A percentile compares a stretch with the other conserved stretches of the same genome.
Conservation (phyloP, 1,284 basidiomycete species). For the Sanghuangporus weigelae region DNA sequence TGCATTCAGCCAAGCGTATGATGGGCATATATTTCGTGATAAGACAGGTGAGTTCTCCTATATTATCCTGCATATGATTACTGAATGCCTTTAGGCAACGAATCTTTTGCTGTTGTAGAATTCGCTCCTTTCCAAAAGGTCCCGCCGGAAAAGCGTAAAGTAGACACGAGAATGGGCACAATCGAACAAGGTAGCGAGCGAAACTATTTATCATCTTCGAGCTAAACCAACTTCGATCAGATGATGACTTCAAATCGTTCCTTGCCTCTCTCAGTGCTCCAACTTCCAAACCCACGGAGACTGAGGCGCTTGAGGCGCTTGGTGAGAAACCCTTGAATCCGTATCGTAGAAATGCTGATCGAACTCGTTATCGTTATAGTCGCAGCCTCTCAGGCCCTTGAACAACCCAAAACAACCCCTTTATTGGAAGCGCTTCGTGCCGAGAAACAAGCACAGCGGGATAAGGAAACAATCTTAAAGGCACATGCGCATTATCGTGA, state of each 20-base stretch:
- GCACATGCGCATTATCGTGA: conserved; percentile 58
- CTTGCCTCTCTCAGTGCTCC: conserved; percentile 55
- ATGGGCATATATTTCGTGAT: conserved; percentile 90
- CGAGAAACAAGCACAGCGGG: conserved; percentile 66
- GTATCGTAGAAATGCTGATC: not conserved
- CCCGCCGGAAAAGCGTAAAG: conserved; percentile 69
- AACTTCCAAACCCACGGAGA: conserved; percentile 43
- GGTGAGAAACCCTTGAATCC: conserved; percentile 37
- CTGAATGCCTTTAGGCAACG: conserved; percentile 56
- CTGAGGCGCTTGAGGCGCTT: conserved; percentile 55
- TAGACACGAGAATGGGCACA: conserved; percentile 63
- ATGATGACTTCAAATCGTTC: conserved; percentile 81
- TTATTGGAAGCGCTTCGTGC: conserved; percentile 85
- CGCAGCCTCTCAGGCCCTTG: conserved; percentile 49
- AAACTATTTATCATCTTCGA: not conserved
- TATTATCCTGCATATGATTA: not conserved
- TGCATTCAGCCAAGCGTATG: conserved; percentile 79
- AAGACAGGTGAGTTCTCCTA: conserved; percentile 65
- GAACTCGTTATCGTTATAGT: conserved; percentile 35
- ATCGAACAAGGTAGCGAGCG: conserved; percentile 65
- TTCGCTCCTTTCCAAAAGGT: conserved; percentile 91
- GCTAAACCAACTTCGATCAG: conserved; percentile 32
- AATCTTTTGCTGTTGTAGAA: conserved; percentile 86
- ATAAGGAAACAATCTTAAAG: conserved; percentile 63
- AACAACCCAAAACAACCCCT: conserved; percentile 75